Base-by-base conservation (phyloP, 2,329 filamentous ascomycete genomes). In the Colletotrichum echinochloae region DNA sequence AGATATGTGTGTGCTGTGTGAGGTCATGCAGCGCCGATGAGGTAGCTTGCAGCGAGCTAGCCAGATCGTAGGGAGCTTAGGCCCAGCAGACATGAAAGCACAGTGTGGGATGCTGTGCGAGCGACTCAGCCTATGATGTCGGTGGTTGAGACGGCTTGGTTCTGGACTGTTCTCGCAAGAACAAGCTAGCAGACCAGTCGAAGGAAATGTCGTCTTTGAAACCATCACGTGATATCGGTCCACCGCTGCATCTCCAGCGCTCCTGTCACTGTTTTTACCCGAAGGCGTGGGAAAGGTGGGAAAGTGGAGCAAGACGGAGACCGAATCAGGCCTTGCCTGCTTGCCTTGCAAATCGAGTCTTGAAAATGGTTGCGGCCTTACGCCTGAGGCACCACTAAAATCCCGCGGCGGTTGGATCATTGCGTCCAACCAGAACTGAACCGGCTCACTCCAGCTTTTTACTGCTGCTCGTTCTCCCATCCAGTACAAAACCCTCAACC, bases 151-250 rank as follows among this genome's bases (percentile, higher is more conserved):
- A 18, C 55, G 41, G 14, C n/a, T 56, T 54, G 30, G 51, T 54
- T 35, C 35, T 52, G 28, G 35, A 55, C 55, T 55, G 33, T 30
- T 55, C 39, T 20, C 41, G 9, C 20, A n/a, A 28, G 18, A 28
- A 12, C 20, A 23, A 23, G 28, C 30, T 4, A 35, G 28, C n/a
- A n/a, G n/a, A n/a, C 7, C 41, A 20, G 5, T 35, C 56, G 8
- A 30, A 39, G 44, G 18, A 54, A 39, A 23, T n/a, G n/a, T n/a
- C n/a, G 28, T 6, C 39, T 23, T 20, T 3, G 23, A 18, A 20
- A 11, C 18, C 14, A 41, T 69, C 61, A 69, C 66, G 66, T 69
- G 66, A 69, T 52, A 77, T 79, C 80, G 82, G 77, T 76, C 77
- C 75, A 74, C 72, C 73, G 28, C 51, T n/a, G 14, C 26, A 20